Evolutionary conservation across 2,329 filamentous ascomycete species (phyloP), one percentile per base, ranked within the genome.

Genomic region (Macrophomina tecta): DNA sequence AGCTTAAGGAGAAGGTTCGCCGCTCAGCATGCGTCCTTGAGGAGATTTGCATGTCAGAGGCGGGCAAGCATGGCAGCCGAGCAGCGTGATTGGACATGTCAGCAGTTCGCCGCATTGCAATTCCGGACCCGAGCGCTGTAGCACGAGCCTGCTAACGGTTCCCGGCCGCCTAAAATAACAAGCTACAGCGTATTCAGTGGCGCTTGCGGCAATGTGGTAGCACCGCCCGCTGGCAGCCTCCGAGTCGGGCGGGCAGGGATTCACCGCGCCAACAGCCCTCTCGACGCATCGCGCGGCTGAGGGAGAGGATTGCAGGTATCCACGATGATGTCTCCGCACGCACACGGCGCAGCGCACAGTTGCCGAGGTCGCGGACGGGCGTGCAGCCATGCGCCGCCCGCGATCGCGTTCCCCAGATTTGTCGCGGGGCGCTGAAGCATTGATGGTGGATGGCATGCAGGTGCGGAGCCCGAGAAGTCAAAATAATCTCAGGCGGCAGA

Each of bases 131-230:
- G 42, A 38, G 58, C 30, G 58, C 58, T 49, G 58, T 62, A 62
- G 58, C 58, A 62, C 58, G 58, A 62, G 58, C 58, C 58, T 62
- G 58, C 58, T 62, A 49, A 62, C 58, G 58, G 58, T 62, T 62
- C 58, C 58, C 58, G 58, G 58, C 58, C 58, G 32, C 58, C 58
- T 62, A 62, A 62, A 62, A 62, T 51, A 62, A 62, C 58, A 62
- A 62, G 58, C 58, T 62, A 62, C 58, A 49, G 58, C 58, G 58
- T 49, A 38, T 62, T 62, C 58, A 62, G 58, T 62, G 45, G 58
- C 58, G 58, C 58, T 62, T 62, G 58, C 58, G 58, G 58, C 58
- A 62, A 62, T 62, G 58, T 62, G 58, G 58, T 51, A 62, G 58
- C 58, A 62, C 58, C 58, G 58, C 58, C 58, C 58, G 58, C 58